Conservation (phyloP, 108 stramenopile genomes). For the Skeletonema costatum region DNA sequence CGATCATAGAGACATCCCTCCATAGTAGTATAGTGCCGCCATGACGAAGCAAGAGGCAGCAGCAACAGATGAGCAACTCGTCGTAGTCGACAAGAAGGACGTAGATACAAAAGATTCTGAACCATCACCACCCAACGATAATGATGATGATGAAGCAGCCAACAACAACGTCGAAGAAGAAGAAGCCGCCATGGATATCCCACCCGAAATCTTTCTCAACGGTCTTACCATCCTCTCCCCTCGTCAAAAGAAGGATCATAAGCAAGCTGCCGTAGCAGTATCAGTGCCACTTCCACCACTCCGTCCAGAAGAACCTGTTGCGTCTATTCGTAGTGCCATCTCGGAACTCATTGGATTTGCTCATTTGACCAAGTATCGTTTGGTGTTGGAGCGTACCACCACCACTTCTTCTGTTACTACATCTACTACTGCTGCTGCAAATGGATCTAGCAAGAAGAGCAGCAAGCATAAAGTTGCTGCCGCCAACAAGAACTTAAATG, state of each 20-base stretch:
- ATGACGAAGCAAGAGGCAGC: neutral
- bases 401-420: neutral
- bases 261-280: neutral
- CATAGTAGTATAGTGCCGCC: neutral
- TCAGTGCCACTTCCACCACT: constrained; percentile 75
- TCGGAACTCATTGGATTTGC: constrained; percentile 69
- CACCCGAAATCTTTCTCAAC: constrained; percentile 44
- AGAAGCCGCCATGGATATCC: neutral
- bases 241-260: constrained; percentile 46
- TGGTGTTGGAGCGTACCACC: constrained; percentile 51
- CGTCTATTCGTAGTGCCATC: constrained; percentile 68
- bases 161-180: neutral
- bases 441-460: neutral
- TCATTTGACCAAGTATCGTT: constrained; percentile 80
- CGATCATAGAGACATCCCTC: too few relatives aligned
- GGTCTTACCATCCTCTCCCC: constrained; percentile 74
- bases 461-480: neutral
- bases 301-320: constrained; percentile 77
- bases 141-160: neutral
- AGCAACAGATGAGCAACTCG: neutral
- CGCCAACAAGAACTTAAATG: neutral
- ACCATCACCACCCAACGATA: neutral
- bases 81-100: neutral
- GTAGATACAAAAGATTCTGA: neutral
- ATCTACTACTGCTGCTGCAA: neutral